Percentiles rank a stretch among this genome's conserved stretches.
These are phyloP conservation scores for Ceratocystis cacaofunesta DNA, from an alignment of 2,329 filamentous ascomycete genomes.

Conservation along the genomic window DNA sequence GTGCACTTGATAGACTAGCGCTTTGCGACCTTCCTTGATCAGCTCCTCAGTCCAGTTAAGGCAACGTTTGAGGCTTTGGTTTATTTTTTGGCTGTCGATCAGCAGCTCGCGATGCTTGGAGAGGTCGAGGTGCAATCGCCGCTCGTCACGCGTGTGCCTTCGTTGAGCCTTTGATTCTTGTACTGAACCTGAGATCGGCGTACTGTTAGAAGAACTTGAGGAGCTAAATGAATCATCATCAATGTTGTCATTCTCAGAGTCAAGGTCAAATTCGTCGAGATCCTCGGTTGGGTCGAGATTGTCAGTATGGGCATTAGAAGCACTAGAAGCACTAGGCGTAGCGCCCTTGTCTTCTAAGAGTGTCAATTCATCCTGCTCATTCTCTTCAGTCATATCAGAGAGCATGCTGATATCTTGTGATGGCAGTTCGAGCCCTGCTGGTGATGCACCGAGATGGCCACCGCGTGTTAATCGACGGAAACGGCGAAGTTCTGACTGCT, in stretches of 20 bases:
- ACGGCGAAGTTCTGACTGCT: constrained; percentile 72
- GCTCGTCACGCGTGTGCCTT: constrained; percentile 62
- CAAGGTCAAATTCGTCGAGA: constrained; percentile 29
- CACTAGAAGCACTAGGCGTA: background rate
- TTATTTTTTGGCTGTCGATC: constrained; percentile 84
- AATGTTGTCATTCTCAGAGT: constrained; percentile 31
- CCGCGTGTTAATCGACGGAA: constrained; percentile 75
- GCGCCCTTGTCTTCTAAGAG: background rate
- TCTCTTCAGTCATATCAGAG: constrained; percentile 38
- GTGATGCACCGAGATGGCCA: constrained; percentile 51
- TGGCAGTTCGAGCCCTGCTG: constrained; percentile 27
- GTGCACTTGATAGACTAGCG: constrained; percentile 66
- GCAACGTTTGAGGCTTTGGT: constrained; percentile 82
- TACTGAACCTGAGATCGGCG: constrained; percentile 27
- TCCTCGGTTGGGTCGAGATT: constrained; percentile 25
- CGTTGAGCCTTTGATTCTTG: constrained; percentile 31
- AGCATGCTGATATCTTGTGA: constrained; percentile 30
- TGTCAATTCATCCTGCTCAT: constrained; percentile 16
- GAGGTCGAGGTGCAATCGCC: constrained; percentile 69
- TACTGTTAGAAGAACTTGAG: constrained; percentile 34
- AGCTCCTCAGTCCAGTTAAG: constrained; percentile 79
- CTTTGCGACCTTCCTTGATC: constrained; percentile 76
- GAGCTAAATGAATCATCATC: constrained; percentile 37
- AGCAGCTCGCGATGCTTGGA: constrained; percentile 79
- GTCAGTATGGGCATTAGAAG: background rate